Evolutionary conservation across 345 rosid species (phyloP).

Genomic region (Euphorbia pulcherrima): DNA sequence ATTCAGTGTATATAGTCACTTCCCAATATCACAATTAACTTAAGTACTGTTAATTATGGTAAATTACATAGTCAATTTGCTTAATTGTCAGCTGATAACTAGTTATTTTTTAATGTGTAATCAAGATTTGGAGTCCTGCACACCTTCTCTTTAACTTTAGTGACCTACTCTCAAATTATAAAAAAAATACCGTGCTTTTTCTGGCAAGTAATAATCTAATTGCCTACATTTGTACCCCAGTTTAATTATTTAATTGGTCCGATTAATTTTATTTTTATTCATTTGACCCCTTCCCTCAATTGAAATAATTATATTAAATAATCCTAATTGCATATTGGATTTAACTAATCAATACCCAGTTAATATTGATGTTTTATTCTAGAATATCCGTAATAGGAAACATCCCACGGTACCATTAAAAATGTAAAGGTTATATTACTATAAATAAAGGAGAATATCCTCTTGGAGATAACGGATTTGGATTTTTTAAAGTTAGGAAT

Average conservation of each 20-base stretch:
- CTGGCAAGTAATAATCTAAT: background rate
- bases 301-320: too few species aligned
- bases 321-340: background rate
- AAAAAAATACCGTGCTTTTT: too few species aligned
- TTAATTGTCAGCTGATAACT: background rate
- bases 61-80: conserved; percentile 3
- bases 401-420: too few species aligned
- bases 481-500: too few species aligned
- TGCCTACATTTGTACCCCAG: background rate
- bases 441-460: too few species aligned
- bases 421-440: too few species aligned
- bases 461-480: too few species aligned
- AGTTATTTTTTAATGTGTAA: background rate
- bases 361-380: background rate
- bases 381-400: background rate
- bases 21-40: conserved; percentile 1
- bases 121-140: background rate
- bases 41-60: background rate
- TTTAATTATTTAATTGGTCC: background rate
- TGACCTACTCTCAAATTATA: background rate
- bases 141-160: background rate
- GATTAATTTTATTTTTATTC: too few species aligned
- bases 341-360: too few species aligned
- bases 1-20: conserved; percentile 31
- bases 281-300: too few species aligned